A percentile compares a stretch with the other conserved stretches of the same genome.
Evolutionary conservation across 1,139 yeast genomes (phyloP).

Genomic region (Diutina mesorugosa): DNA sequence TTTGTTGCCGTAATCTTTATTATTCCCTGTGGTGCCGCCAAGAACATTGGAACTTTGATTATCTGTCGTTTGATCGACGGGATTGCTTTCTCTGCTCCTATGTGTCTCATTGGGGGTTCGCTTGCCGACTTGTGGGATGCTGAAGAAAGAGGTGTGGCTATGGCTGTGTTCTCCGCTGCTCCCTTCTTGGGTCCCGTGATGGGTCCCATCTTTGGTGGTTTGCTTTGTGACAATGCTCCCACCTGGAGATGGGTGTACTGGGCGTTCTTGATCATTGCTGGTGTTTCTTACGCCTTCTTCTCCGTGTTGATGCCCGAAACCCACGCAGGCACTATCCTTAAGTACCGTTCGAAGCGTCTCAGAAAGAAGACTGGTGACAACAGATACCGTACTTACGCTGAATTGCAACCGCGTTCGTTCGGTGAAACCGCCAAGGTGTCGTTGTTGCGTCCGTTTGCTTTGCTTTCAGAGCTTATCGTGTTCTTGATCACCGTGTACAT

Average conservation of each 20-base stretch:
- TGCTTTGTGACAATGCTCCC: slow-evolving; percentile 43
- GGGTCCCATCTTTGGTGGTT: slow-evolving; percentile 50
- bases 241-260: slow-evolving; percentile 78
- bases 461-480: slow-evolving; percentile 39
- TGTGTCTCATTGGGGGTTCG: slow-evolving; percentile 71
- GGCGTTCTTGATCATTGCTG: slow-evolving; percentile 47
- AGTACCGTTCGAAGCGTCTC: slow-evolving; percentile 8
- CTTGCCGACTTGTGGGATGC: slow-evolving; percentile 62
- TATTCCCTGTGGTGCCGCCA: slow-evolving; percentile 62
- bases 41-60: slow-evolving; percentile 57
- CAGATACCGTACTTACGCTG: slow-evolving; percentile 33
- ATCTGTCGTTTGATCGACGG: slow-evolving; percentile 62
- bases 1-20: slow-evolving; percentile 52
- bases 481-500: slow-evolving; percentile 45
- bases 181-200: slow-evolving; percentile 8
- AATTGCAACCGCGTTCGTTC: slow-evolving; percentile 28
- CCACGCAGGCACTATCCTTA: slow-evolving; percentile 34
- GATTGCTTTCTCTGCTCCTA: slow-evolving; percentile 61
- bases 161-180: slow-evolving; percentile 7
- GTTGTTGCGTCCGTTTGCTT: slow-evolving; percentile 36
- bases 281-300: slow-evolving; percentile 28
- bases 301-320: slow-evolving; percentile 38
- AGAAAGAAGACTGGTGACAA: slow-evolving; percentile 45
- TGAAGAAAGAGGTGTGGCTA: slow-evolving; percentile 19
- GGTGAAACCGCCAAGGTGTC: slow-evolving; percentile 33